Percentiles rank a stretch among this genome's conserved stretches.
Conservation (phyloP, 495 filamentous ascomycete genomes). For the Thermothielavioides terrestris region DNA sequence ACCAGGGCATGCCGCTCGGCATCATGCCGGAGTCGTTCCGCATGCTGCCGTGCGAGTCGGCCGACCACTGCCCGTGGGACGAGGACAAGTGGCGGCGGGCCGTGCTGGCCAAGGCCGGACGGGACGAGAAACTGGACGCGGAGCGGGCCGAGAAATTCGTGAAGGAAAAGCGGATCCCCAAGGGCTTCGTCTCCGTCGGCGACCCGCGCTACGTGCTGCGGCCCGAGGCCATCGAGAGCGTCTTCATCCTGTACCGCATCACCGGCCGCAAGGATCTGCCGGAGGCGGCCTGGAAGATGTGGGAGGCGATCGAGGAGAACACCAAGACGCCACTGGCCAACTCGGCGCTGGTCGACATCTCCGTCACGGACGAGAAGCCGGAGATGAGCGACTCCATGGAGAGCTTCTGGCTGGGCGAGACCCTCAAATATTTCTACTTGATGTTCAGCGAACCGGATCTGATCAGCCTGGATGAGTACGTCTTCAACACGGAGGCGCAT, state of each 20-base stretch:
- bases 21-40: constrained; percentile 75
- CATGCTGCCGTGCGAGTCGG: constrained; percentile 51
- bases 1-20: constrained; percentile 59
- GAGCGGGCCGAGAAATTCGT: constrained; percentile 34
- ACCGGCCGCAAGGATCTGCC: constrained; percentile 45
- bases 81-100: constrained; percentile 45
- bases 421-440: constrained; percentile 58
- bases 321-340: constrained; percentile 44
- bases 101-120: constrained; percentile 8
- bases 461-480: constrained; percentile 63
- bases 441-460: constrained; percentile 65
- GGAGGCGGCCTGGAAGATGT: constrained; percentile 56
- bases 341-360: constrained; percentile 40
- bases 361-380: constrained; percentile 17
- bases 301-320: constrained; percentile 36
- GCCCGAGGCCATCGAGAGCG: constrained; percentile 59
- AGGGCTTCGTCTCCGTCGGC: constrained; percentile 54
- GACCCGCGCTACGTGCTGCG: constrained; percentile 61
- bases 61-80: constrained; percentile 58
- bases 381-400: constrained; percentile 40
- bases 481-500: constrained; percentile 87
- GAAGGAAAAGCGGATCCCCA: constrained; percentile 51
- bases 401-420: constrained; percentile 45
- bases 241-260: constrained; percentile 63
- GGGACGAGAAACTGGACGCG: constrained; percentile 6